Percentiles rank a stretch among this genome's conserved stretches.
Evolutionary conservation across 2,329 filamentous ascomycete species (phyloP).

Genomic region (Elsinoe fawcettii): DNA sequence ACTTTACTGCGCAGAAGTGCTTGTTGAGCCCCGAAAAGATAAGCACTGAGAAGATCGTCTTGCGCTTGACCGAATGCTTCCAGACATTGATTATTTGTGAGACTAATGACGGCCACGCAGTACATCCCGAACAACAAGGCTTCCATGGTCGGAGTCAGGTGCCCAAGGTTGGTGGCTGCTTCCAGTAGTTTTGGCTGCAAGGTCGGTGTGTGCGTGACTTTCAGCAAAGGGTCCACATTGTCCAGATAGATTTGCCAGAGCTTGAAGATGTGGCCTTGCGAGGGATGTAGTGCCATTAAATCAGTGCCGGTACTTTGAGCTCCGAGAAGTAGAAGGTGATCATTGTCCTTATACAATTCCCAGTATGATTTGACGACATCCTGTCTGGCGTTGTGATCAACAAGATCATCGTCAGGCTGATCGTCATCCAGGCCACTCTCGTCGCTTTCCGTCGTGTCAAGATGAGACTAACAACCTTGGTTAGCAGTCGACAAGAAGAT

Average conservation of each 20-base stretch:
- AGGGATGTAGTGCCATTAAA: constrained; percentile 50
- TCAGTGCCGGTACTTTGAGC: constrained; percentile 35
- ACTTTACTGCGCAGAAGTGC: constrained; percentile 39
- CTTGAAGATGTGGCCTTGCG: constrained; percentile 57
- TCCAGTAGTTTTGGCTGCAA: constrained; percentile 59
- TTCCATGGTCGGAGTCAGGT: constrained; percentile 51
- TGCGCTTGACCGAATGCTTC: constrained; percentile 32
- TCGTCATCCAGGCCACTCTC: background rate
- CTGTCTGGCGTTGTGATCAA: constrained; percentile 29
- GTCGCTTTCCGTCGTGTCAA: background rate
- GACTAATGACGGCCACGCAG: constrained; percentile 49
- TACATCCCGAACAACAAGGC: constrained; percentile 61
- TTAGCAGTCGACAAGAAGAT: no score
- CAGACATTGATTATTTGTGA: constrained; percentile 49
- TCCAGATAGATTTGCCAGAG: constrained; percentile 70
- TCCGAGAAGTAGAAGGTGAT: constrained; percentile 49
- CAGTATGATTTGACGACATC: constrained; percentile 38
- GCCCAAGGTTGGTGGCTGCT: constrained; percentile 49
- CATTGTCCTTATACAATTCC: constrained; percentile 35
- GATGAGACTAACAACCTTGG: background rate
- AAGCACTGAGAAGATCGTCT: constrained; percentile 33
- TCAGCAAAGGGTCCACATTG: constrained; percentile 66
- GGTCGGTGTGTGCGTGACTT: constrained; percentile 63
- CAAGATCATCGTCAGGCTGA: background rate
- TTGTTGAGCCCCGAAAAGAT: constrained; percentile 41